Conservation (phyloP, 805 yeast species). For the Candida germanica region DNA sequence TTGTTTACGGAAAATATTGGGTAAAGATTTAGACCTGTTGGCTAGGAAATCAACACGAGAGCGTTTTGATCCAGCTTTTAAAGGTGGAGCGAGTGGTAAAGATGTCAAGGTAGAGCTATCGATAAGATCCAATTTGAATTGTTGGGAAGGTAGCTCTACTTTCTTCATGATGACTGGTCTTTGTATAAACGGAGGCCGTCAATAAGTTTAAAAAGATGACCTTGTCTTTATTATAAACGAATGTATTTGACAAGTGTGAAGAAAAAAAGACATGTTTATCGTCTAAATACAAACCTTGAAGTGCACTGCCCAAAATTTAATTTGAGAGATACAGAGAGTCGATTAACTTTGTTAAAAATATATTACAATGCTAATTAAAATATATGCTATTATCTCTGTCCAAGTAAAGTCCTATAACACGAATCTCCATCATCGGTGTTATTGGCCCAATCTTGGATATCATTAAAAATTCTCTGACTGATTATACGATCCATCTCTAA, state of each 20-base stretch:
- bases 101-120: conserved; percentile 49
- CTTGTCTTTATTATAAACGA: too few species aligned
- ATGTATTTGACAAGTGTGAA: too few species aligned
- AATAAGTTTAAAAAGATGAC: neutral
- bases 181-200: too few species aligned
- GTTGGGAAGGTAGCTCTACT: conserved; percentile 21
- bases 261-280: too few species aligned
- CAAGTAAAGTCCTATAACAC: conserved; percentile 4
- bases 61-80: conserved; percentile 11
- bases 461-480: conserved; percentile 56
- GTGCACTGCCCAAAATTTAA: too few species aligned
- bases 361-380: neutral
- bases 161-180: neutral
- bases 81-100: conserved; percentile 52
- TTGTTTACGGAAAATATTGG: conserved; percentile 1
- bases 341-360: too few species aligned
- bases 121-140: conserved; percentile 46
- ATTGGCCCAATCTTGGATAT: conserved; percentile 64
- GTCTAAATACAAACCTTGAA: neutral
- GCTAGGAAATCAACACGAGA: neutral
- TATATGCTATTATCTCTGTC: neutral
- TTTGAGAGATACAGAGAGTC: too few species aligned
- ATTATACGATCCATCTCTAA: conserved; percentile 52
- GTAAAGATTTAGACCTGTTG: conserved; percentile 4
- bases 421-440: conserved; percentile 39